phyloP scores from a whole-genome alignment of 257 asterid genomes.

The Eustoma russellianum region DNA sequence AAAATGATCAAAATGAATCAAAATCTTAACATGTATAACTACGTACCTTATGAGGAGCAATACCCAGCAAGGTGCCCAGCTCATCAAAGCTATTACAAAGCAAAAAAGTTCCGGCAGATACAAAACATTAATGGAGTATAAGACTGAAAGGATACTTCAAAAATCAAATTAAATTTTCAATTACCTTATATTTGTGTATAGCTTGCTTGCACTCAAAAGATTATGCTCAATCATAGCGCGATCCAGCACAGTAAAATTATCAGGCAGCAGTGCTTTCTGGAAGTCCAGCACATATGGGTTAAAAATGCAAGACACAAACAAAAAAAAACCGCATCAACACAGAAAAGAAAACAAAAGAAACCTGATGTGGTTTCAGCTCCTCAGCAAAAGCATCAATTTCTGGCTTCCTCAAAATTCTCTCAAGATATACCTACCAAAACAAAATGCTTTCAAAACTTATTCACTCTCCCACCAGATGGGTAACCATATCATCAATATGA shows the following conservation, averaged over 20 bases:
- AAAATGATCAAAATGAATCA: neutral
- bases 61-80: conserved; percentile 91
- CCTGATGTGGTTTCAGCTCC: conserved; percentile 98
- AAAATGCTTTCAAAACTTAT: conserved; percentile 5
- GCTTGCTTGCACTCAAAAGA: conserved; percentile 96
- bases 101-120: conserved; percentile 1
- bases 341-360: conserved; percentile 6
- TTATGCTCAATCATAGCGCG: conserved; percentile 99
- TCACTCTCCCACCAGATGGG: neutral
- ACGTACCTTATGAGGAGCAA: conserved; percentile 82
- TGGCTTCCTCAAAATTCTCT: conserved; percentile 90
- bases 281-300: conserved; percentile 7
- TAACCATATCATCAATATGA: no score
- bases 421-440: conserved; percentile 76
- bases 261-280: conserved; percentile 88
- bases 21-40: conserved; percentile 5
- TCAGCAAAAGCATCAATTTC: conserved; percentile 98
- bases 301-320: conserved; percentile 9
- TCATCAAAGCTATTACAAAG: conserved; percentile 60
- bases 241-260: conserved; percentile 91
- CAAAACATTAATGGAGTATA: neutral
- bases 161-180: conserved; percentile 2
- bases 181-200: conserved; percentile 89
- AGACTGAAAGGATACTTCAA: neutral
- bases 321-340: neutral